Evolutionary conservation across 2,329 filamentous ascomycete genomes (phyloP).

Genomic region (Botrytis fragariae): DNA sequence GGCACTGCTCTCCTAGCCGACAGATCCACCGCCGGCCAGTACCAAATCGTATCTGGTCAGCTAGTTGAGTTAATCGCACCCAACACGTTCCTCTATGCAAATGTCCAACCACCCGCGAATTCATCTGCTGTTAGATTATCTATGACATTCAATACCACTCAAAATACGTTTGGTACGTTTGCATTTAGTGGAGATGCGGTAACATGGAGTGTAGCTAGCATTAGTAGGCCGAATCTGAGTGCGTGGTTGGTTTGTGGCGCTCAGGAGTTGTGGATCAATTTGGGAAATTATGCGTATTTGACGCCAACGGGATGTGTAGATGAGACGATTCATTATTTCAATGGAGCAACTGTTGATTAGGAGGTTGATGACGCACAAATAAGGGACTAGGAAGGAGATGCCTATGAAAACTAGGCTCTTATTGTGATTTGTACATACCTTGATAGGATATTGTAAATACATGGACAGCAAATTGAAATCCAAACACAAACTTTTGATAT

Average conservation of each 20-base stretch:
- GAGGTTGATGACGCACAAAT: not conserved
- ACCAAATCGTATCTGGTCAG: constrained; percentile 54
- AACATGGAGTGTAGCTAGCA: constrained; percentile 50
- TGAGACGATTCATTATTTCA: constrained; percentile 52
- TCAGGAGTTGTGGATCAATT: constrained; percentile 55
- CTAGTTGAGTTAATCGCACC: constrained; percentile 47
- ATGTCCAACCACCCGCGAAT: constrained; percentile 35
- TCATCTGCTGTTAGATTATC: constrained; percentile 48
- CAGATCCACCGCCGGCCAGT: constrained; percentile 56
- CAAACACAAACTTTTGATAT: constrained; percentile 4
- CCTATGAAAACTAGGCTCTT: not conserved
- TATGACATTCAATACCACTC: constrained; percentile 50
- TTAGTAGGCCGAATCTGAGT: constrained; percentile 53
- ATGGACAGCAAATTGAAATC: not conserved
- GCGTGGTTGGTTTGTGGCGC: constrained; percentile 58
- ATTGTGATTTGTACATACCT: constrained; percentile 16
- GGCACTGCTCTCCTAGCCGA: constrained; percentile 51
- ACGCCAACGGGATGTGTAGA: constrained; percentile 58
- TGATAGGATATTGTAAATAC: constrained; percentile 5
- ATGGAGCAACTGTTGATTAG: constrained; percentile 39
- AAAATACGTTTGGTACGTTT: constrained; percentile 56
- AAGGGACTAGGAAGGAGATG: not conserved
- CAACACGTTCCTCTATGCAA: constrained; percentile 31
- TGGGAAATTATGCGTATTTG: constrained; percentile 57
- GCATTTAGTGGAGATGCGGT: constrained; percentile 57